These are phyloP conservation scores for Brassica hybrid DNA, from an alignment of 441 rosid species.

Conservation along the genomic window DNA sequence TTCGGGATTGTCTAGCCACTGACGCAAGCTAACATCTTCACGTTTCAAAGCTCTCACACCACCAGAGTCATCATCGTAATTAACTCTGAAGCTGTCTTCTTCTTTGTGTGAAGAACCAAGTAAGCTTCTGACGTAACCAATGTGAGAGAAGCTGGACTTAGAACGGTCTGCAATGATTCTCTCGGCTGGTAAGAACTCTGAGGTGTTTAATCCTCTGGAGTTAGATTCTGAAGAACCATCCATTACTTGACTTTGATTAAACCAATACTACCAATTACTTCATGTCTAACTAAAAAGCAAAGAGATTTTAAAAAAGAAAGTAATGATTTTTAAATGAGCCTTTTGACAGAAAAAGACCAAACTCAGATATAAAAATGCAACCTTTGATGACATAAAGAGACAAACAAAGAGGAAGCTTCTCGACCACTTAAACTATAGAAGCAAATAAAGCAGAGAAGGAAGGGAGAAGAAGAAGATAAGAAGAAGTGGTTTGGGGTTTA, in stretches of 20 bases:
- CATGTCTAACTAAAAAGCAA: not conserved
- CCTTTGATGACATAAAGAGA: slow-evolving; percentile 34
- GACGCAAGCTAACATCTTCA: slow-evolving; percentile 87
- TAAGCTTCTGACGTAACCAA: slow-evolving; percentile 60
- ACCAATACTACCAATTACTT: not conserved
- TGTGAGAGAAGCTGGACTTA: slow-evolving; percentile 51
- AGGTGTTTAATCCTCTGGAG: slow-evolving; percentile 62
- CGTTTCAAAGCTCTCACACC: slow-evolving; percentile 60
- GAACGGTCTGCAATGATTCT: slow-evolving; percentile 41
- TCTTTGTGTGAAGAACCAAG: slow-evolving; percentile 44
- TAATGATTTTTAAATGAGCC: slow-evolving; percentile 15
- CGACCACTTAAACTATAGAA: slow-evolving; percentile 30
- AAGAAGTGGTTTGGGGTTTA: slow-evolving; percentile 34
- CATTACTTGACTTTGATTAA: slow-evolving; percentile 50
- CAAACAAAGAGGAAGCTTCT: slow-evolving; percentile 31
- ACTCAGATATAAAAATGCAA: slow-evolving; percentile 23
- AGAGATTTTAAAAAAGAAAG: slow-evolving; percentile 12
- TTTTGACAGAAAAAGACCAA: slow-evolving; percentile 36
- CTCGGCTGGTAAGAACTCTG: slow-evolving; percentile 45
- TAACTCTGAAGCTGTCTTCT: slow-evolving; percentile 48
- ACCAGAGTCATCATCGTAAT: slow-evolving; percentile 48
- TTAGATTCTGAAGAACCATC: slow-evolving; percentile 82
- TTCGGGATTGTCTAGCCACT: slow-evolving; percentile 84
- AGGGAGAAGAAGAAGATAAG: slow-evolving; percentile 31
- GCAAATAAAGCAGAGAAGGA: slow-evolving; percentile 13